These are phyloP conservation scores for Leccinum solheimii DNA, from an alignment of 1,284 basidiomycete species.

Conservation along the genomic window DNA sequence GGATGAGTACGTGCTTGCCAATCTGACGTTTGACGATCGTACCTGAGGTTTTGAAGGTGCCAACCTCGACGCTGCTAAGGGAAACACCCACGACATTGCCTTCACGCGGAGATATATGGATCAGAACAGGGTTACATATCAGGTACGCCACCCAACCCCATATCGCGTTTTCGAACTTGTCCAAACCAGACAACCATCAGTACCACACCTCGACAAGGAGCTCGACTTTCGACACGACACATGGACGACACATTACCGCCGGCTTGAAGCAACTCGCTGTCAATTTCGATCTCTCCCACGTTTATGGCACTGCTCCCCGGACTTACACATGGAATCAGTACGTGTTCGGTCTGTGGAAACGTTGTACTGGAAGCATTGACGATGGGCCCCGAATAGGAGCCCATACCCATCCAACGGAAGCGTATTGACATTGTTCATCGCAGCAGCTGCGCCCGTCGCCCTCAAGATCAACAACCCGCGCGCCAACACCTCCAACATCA, in stretches of 20 bases:
- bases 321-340: slow-evolving; percentile 68
- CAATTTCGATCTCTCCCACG: slow-evolving; percentile 52
- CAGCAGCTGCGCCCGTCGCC: slow-evolving; percentile 56
- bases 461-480: slow-evolving; percentile 62
- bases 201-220: slow-evolving; percentile 52
- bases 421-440: slow-evolving; percentile 59
- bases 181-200: slow-evolving; percentile 35
- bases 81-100: slow-evolving; percentile 49
- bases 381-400: slow-evolving; percentile 36
- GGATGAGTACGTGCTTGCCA: slow-evolving; percentile 33
- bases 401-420: slow-evolving; percentile 70
- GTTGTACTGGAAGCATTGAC: neutral
- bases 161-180: neutral
- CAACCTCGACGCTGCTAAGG: slow-evolving; percentile 43
- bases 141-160: slow-evolving; percentile 39
- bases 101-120: slow-evolving; percentile 74
- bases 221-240: slow-evolving; percentile 54
- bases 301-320: slow-evolving; percentile 70
- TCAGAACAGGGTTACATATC: slow-evolving; percentile 70
- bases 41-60: slow-evolving; percentile 40
- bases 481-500: slow-evolving; percentile 58
- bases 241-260: slow-evolving; percentile 52
- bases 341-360: slow-evolving; percentile 19
- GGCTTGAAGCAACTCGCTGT: slow-evolving; percentile 54
- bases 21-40: neutral